Base-by-base conservation (phyloP, 2,329 filamentous ascomycete genomes). In the Acarospora socialis region DNA sequence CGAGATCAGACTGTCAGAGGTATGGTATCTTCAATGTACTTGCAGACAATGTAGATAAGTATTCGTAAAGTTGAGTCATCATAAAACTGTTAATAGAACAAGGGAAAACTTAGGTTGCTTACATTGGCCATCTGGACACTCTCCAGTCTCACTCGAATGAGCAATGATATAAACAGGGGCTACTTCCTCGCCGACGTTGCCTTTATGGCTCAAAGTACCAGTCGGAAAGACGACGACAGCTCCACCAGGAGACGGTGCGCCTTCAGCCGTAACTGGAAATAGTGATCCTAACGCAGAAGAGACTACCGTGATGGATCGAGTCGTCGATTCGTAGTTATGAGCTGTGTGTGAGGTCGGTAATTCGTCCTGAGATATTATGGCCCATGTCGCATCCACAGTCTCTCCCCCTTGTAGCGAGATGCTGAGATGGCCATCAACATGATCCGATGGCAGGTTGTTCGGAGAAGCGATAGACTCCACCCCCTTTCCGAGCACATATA, bases 11-110 rank as follows among this genome's bases (percentile, higher is more conserved):
- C 77, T 82, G 76, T 87, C 77, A 87, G 79, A 84, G 73, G 70
- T 70, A 66, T 66, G 55, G 66, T 69, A 69, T 90, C 84, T 75
- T 92, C 86, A 92, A 78, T 69, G 68, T 57, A 63, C 61, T 79
- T 92, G 54, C 87, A 86, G 87, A 81, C 84, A 95, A 95, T 94
- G 87, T 95, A 94, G 87, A 94, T 95, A 95, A 95, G 86, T 86
- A 82, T 90, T 92, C 69, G 59, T 66, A 65, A 60, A 57, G 60
- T 70, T 60, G 59, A 58, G 67, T 93, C 86, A 95, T 94, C 87
- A 84, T 79, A 41, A 41, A 28, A 30, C 37, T 19, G 21, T 16
- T 25, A 22, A 22, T 33, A 31, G 23, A 38, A 38, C 38, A 21
- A 22, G 41, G 38, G 36, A 24, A 40, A 24, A 34, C 15, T 38